These are phyloP conservation scores for Chrysoporthe cubensis DNA, from an alignment of 2,329 filamentous ascomycete species.

Conservation along the genomic window DNA sequence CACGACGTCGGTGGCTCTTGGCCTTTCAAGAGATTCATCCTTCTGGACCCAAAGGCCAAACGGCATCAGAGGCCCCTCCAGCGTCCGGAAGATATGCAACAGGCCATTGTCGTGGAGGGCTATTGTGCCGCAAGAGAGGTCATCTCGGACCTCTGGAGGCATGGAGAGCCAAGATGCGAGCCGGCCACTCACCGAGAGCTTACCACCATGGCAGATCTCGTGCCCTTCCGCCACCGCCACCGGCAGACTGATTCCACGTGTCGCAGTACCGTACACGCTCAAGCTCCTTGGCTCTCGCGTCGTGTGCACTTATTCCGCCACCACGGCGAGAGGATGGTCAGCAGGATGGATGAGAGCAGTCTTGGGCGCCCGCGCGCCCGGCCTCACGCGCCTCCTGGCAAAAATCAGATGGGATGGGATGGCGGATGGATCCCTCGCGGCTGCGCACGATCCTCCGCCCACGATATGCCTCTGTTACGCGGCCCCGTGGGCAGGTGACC, in stretches of 20 bases:
- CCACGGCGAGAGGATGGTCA: neutral
- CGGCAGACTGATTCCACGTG: neutral
- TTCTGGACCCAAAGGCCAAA: neutral
- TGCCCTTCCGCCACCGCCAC: neutral
- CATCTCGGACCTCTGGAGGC: neutral
- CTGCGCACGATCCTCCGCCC: neutral
- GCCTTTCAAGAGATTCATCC: neutral
- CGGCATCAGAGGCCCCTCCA: neutral
- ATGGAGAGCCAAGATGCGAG: neutral
- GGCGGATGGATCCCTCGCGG: neutral
- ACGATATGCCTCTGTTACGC: too few relatives aligned
- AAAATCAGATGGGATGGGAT: too few relatives aligned
- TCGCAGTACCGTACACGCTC: neutral
- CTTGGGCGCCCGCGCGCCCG: too few relatives aligned
- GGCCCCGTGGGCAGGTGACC: neutral
- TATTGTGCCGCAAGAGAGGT: neutral
- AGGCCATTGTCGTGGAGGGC: neutral
- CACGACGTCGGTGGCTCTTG: neutral
- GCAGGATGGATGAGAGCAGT: neutral
- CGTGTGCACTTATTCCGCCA: neutral
- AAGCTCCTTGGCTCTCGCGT: neutral
- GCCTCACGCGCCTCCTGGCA: too few relatives aligned
- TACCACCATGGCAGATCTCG: neutral
- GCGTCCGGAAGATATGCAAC: neutral
- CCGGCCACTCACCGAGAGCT: neutral